Base-by-base conservation (phyloP, 495 filamentous ascomycete species). In the Aspergillus ostianus region DNA sequence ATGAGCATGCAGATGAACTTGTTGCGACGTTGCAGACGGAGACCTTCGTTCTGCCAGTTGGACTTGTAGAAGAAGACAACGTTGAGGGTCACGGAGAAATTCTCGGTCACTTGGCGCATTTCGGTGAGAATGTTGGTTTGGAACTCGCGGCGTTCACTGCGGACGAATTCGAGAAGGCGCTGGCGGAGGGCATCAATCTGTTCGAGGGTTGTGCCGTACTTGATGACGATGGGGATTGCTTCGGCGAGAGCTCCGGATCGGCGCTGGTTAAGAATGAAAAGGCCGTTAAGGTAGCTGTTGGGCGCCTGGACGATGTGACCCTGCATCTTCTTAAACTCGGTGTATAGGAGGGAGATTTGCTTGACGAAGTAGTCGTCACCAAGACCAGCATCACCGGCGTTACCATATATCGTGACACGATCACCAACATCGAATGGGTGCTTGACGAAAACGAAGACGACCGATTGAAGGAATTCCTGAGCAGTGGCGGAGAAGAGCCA, bases 51-150 rank as follows among this genome's bases (percentile, higher is more conserved):
- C 67, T 97, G 93, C 85, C 86, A 89, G 67, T 88, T 96, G 53
- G 89, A 91, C 70, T 97, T 98, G 81, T 97, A 97, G 77, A 98
- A 97, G 77, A 97, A 97, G 62, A 97, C 88, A 55, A 98, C 87
- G 72, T 97, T 97, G 58, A 98, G 81, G 10, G 89, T 96, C 64
- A 97, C 75, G 15, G 80, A 82, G 78, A 89, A 85, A 47, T 81
- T 84, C 53, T 88, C 84, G 15, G 76, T 76, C n/a, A 88, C 81
- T 26, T 81, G 80, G 17, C 84, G 82, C 26, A 98, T 79, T 67
- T 98, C 93, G 1, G 94, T 97, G 50, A 97, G 82, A 58, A 98
- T 93, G 63, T 92, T 92, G 54, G 81, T 80, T 59, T 94, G 91
- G 73, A 92, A 97, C 69, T 97, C 94, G 29, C 93, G 89, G 74